phyloP scores from a whole-genome alignment of 371 early-diverging fungal species.

The Apophysomyces trapeziformis region DNA sequence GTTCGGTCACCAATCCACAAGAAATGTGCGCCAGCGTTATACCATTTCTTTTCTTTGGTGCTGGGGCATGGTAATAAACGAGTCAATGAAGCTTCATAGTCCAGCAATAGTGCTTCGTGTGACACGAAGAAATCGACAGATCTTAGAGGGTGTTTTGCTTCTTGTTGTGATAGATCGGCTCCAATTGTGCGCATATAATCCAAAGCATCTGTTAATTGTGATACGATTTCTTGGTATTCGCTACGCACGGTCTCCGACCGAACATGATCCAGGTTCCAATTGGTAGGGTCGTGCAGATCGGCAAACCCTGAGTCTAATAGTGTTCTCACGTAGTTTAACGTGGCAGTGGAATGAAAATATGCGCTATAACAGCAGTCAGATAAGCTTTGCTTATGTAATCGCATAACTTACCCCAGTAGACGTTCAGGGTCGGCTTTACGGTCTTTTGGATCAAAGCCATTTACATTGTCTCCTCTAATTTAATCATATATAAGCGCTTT shows the following conservation, averaged over 20 bases:
- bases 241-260: slow-evolving; percentile 75
- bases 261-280: slow-evolving; percentile 93
- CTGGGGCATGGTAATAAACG: slow-evolving; percentile 56
- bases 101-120: slow-evolving; percentile 93
- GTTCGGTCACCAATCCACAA: slow-evolving; percentile 99
- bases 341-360: slow-evolving; percentile 98
- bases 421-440: slow-evolving; percentile 95
- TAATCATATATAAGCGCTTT: background rate
- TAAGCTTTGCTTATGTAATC: background rate
- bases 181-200: slow-evolving; percentile 94
- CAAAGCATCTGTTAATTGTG: slow-evolving; percentile 83
- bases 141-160: slow-evolving; percentile 30
- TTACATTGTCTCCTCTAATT: slow-evolving; percentile 91
- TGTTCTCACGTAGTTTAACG: slow-evolving; percentile 92
- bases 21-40: slow-evolving; percentile 85
- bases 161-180: slow-evolving; percentile 56
- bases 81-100: slow-evolving; percentile 89
- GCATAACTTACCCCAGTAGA: slow-evolving; percentile 67
- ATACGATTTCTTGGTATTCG: slow-evolving; percentile 90
- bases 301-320: slow-evolving; percentile 83
- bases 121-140: slow-evolving; percentile 93
- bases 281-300: slow-evolving; percentile 88
- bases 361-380: slow-evolving; percentile 54
- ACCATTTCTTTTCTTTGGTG: slow-evolving; percentile 52
- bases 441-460: slow-evolving; percentile 87